These are phyloP conservation scores for Cymbopogon flexuosus DNA, from an alignment of 202 grass and related monocot genomes.

Conservation along the genomic window DNA sequence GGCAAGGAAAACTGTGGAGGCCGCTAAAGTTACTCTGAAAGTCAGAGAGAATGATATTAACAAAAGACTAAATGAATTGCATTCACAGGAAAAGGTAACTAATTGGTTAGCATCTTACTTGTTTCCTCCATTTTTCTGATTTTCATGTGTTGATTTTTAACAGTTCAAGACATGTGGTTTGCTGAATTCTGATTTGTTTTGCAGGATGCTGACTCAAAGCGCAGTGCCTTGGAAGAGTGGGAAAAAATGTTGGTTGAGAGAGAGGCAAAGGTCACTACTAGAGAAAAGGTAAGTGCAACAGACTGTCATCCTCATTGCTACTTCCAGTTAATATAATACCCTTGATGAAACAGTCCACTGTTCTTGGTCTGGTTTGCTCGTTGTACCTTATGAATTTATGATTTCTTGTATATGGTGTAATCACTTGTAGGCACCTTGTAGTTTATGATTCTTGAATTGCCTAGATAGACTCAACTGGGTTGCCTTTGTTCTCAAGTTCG, in stretches of 20 bases:
- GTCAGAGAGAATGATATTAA: constrained; percentile 63
- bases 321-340: not conserved
- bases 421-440: not conserved
- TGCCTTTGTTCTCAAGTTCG: not conserved
- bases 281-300: constrained; percentile 62
- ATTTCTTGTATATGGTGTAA: not conserved
- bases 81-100: constrained; percentile 67
- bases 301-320: not conserved
- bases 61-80: constrained; percentile 49
- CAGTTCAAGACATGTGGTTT: constrained; percentile 16
- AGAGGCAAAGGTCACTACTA: constrained; percentile 53
- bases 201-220: constrained; percentile 61
- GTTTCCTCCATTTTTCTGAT: not conserved
- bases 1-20: constrained; percentile 47
- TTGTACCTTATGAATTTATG: constrained; percentile 4
- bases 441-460: not conserved
- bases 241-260: constrained; percentile 58
- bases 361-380: not conserved
- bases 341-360: not conserved
- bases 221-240: constrained; percentile 43
- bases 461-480: not conserved
- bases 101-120: not conserved
- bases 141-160: constrained; percentile 23
- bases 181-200: constrained; percentile 35
- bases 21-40: constrained; percentile 56